Percentiles rank a stretch among this genome's conserved stretches.
phyloP scores from a whole-genome alignment of 768 basidiomycete species.

The Porphyrellus cyaneotinctus region DNA sequence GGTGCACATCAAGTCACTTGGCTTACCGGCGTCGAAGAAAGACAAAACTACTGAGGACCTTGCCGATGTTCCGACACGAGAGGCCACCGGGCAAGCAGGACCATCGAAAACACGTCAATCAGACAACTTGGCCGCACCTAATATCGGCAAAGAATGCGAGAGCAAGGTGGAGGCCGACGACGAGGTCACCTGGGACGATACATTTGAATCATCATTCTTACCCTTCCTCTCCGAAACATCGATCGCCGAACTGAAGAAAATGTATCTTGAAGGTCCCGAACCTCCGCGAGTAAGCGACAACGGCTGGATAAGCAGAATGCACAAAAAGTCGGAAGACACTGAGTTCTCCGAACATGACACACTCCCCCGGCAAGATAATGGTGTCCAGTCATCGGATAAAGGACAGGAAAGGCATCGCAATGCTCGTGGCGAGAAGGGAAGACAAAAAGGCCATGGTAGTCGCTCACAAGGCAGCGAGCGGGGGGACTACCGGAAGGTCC shows the following conservation, averaged over 20 bases:
- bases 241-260: slow-evolving; percentile 59
- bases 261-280: slow-evolving; percentile 79
- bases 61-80: slow-evolving; percentile 9
- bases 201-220: slow-evolving; percentile 50
- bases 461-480: slow-evolving; percentile 37
- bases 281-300: slow-evolving; percentile 69
- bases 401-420: slow-evolving; percentile 40
- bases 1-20: slow-evolving; percentile 75
- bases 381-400: slow-evolving; percentile 23
- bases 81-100: background rate
- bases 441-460: slow-evolving; percentile 44
- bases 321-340: slow-evolving; percentile 31
- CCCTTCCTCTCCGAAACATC: slow-evolving; percentile 61
- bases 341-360: slow-evolving; percentile 11
- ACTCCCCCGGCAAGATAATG: slow-evolving; percentile 6
- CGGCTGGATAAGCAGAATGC: slow-evolving; percentile 62
- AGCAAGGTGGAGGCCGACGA: slow-evolving; percentile 1
- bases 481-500: slow-evolving; percentile 69
- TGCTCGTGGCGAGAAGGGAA: slow-evolving; percentile 39
- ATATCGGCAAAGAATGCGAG: background rate
- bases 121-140: background rate
- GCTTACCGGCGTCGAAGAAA: slow-evolving; percentile 59
- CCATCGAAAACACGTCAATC: slow-evolving; percentile 3
- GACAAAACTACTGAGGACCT: slow-evolving; percentile 20
- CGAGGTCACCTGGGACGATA: slow-evolving; percentile 62